Evolutionary conservation across 2,329 filamentous ascomycete species (phyloP).

Genomic region (Zelopaecilomyces penicillatus): DNA sequence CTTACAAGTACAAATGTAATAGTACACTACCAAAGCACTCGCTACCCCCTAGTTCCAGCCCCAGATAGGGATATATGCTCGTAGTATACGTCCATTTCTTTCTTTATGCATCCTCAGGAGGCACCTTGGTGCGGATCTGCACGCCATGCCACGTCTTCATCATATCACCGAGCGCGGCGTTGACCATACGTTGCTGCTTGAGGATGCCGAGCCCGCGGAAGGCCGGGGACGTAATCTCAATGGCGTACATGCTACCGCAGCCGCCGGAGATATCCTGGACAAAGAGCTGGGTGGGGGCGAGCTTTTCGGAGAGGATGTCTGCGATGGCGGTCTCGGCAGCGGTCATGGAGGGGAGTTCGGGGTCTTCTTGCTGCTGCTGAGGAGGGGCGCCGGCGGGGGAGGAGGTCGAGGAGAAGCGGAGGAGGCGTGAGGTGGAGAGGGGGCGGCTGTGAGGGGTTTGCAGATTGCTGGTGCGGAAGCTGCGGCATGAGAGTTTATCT

Average conservation of each 20-base stretch:
- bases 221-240: constrained; percentile 63
- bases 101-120: constrained; percentile 11
- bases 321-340: constrained; percentile 52
- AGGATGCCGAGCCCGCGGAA: constrained; percentile 66
- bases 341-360: constrained; percentile 23
- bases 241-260: constrained; percentile 81
- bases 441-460: background rate
- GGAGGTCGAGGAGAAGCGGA: constrained; percentile 3
- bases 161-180: constrained; percentile 62
- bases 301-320: constrained; percentile 41
- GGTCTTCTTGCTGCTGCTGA: constrained; percentile 2
- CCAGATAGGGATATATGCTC: too few species aligned
- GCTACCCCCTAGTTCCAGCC: too few species aligned
- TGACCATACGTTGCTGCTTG: constrained; percentile 77
- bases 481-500: background rate
- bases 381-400: constrained; percentile 2
- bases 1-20: too few species aligned
- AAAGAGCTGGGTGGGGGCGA: constrained; percentile 43
- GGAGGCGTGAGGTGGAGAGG: background rate
- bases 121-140: constrained; percentile 62
- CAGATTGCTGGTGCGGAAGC: too few species aligned
- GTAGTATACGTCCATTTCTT: background rate
- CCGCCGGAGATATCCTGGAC: constrained; percentile 77
- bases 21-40: too few species aligned
- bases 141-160: constrained; percentile 78